These are phyloP conservation scores for Coemansia sp. DNA, from an alignment of 192 early-diverging fungal genomes.

Conservation along the genomic window DNA sequence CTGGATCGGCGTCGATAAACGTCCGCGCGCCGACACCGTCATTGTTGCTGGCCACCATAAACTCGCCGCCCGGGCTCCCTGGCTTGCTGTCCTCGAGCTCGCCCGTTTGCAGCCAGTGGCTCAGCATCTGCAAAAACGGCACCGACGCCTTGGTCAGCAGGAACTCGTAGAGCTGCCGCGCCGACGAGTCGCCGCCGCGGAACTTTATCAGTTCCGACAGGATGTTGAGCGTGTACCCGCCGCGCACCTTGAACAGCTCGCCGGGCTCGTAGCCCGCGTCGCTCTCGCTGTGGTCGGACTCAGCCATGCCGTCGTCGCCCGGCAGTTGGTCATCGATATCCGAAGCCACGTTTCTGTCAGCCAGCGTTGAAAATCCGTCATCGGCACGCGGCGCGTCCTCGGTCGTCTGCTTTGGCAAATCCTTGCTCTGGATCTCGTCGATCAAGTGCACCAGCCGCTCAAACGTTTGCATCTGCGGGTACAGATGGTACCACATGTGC, in stretches of 20 bases:
- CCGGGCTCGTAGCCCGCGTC: constrained; percentile 18
- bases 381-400: background rate
- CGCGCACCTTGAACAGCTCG: constrained; percentile 59
- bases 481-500: constrained; percentile 85
- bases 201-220: constrained; percentile 62
- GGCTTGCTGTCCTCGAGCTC: constrained; percentile 71
- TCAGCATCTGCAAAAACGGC: constrained; percentile 80
- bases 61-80: constrained; percentile 67
- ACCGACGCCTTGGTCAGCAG: constrained; percentile 71
- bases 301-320: constrained; percentile 10
- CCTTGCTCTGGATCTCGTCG: constrained; percentile 43
- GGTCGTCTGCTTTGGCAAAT: constrained; percentile 21
- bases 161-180: constrained; percentile 74
- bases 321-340: constrained; percentile 5
- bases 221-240: constrained; percentile 74
- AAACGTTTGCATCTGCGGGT: constrained; percentile 65
- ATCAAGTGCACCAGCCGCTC: constrained; percentile 54
- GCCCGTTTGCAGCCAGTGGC: constrained; percentile 85
- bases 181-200: constrained; percentile 58
- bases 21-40: constrained; percentile 58
- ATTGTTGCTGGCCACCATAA: constrained; percentile 79
- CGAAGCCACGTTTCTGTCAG: constrained; percentile 23
- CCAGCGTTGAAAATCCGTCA: constrained; percentile 21
- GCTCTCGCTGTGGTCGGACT: background rate
- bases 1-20: constrained; percentile 67